Conservation (phyloP, 352 stramenopile species). For the Hyaloperonospora brassicae region DNA sequence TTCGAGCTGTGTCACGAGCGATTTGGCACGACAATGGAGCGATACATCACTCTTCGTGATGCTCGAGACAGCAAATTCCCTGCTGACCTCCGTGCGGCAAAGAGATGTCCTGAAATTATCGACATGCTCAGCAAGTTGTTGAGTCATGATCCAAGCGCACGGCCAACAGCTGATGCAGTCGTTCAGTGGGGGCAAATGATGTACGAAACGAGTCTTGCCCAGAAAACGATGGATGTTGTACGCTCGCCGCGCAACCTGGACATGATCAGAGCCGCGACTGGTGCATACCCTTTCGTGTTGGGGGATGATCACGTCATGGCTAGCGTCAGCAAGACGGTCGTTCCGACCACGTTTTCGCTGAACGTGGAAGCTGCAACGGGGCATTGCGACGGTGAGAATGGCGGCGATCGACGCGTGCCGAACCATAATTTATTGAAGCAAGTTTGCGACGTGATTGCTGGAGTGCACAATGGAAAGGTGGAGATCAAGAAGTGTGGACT, state of each 20-base stretch:
- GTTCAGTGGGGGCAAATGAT: slow-evolving; percentile 74
- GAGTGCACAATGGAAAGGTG: slow-evolving; percentile 45
- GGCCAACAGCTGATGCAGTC: slow-evolving; percentile 55
- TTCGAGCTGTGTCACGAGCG: slow-evolving; percentile 86
- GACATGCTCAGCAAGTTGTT: slow-evolving; percentile 60
- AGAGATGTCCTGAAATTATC: slow-evolving; percentile 57
- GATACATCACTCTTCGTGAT: slow-evolving; percentile 71
- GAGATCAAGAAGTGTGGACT: slow-evolving; percentile 81
- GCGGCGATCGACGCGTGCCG: slow-evolving; percentile 46
- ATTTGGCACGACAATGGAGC: slow-evolving; percentile 88
- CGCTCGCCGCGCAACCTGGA: slow-evolving; percentile 40
- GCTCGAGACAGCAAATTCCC: slow-evolving; percentile 68
- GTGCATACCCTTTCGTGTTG: slow-evolving; percentile 17
- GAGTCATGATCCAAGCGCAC: slow-evolving; percentile 38
- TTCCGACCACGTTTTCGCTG: slow-evolving; percentile 40
- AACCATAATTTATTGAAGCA: slow-evolving; percentile 86
- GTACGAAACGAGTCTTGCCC: slow-evolving; percentile 53
- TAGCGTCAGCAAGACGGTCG: slow-evolving; percentile 6
- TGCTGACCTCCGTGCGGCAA: slow-evolving; percentile 35
- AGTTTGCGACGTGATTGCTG: slow-evolving; percentile 69
- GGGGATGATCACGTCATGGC: slow-evolving; percentile 31
- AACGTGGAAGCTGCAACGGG: slow-evolving; percentile 61
- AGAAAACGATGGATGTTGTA: slow-evolving; percentile 47
- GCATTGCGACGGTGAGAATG: slow-evolving; percentile 29
- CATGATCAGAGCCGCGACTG: slow-evolving; percentile 10